phyloP scores from a whole-genome alignment of 73 alveolate species.

The Paramecium primaurelia region DNA sequence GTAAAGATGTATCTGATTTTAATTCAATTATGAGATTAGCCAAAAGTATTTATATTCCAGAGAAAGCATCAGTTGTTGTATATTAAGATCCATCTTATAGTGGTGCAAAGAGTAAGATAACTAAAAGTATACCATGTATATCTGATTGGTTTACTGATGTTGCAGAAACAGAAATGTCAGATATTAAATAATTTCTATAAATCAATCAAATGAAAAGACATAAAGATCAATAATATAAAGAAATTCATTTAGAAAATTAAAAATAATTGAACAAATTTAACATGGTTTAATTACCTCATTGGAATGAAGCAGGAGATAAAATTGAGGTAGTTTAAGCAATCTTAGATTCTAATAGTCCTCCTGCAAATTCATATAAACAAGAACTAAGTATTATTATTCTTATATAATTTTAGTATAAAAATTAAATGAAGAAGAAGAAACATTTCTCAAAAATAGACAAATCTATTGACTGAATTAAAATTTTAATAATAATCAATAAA shows the following conservation, averaged over 20 bases:
- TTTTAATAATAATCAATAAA: neutral
- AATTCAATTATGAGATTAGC: conserved; percentile 5
- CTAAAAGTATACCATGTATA: conserved; percentile 27
- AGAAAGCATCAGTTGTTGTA: neutral
- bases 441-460: neutral
- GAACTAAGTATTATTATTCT: neutral
- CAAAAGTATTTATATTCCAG: conserved; percentile 29
- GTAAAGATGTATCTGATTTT: conserved; percentile 39
- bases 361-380: neutral
- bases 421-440: neutral
- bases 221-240: neutral
- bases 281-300: neutral
- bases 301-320: neutral
- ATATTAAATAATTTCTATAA: conserved; percentile 3
- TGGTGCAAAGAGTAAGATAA: conserved; percentile 20
- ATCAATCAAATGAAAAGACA: conserved; percentile 13
- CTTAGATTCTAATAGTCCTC: neutral
- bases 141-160: conserved; percentile 46
- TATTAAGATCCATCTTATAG: neutral
- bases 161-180: conserved; percentile 2
- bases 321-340: neutral
- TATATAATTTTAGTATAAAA: neutral
- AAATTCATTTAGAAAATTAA: neutral
- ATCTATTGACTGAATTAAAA: neutral
- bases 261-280: neutral